Base-by-base conservation (phyloP, 768 basidiomycete genomes). In the Phanerodontia chrysosporium region DNA sequence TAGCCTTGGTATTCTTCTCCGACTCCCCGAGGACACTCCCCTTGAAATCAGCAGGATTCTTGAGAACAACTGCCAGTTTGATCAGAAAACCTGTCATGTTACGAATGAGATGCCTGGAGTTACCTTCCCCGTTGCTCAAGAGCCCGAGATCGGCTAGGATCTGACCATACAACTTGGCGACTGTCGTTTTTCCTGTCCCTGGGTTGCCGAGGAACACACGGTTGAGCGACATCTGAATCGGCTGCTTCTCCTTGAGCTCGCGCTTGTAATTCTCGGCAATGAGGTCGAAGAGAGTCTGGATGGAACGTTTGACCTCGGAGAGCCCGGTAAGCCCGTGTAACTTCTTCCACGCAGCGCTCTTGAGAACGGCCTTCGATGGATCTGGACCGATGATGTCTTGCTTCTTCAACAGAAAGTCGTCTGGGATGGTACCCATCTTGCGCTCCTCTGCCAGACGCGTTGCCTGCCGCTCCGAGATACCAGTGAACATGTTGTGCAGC, bases 61-160 rank as follows among this genome's bases (percentile, higher is more conserved):
- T 89, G 0, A 82, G 63, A 0, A 88, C 72, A 45, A 89, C 87
- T 89, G n/a, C n/a, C n/a, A n/a, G n/a, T n/a, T n/a, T n/a, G n/a
- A n/a, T n/a, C n/a, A n/a, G n/a, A n/a, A n/a, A n/a, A n/a, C n/a
- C n/a, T n/a, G n/a, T n/a, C n/a, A n/a, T n/a, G n/a, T n/a, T n/a
- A n/a, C n/a, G n/a, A n/a, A n/a, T n/a, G n/a, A n/a, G n/a, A n/a
- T n/a, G n/a, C n/a, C 4, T 25, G 24, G 18, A 22, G 72, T 62
- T 58, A 84, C 87, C 86, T 81, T 89, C 87, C 9, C 84, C 85
- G 44, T 85, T 87, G 66, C 83, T 86, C n/a, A 89, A 66, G n/a
- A 89, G 66, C 3, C 80, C 79, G 1, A 89, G 66, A 51, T 87
- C 85, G 0, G 75, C 79, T 13, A 89, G 68, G 48, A 87, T 82